Percentiles rank a stretch among this genome's conserved stretches.
Evolutionary conservation across 306 rosid genomes (phyloP).

Genomic region (Quercus bicolor): DNA sequence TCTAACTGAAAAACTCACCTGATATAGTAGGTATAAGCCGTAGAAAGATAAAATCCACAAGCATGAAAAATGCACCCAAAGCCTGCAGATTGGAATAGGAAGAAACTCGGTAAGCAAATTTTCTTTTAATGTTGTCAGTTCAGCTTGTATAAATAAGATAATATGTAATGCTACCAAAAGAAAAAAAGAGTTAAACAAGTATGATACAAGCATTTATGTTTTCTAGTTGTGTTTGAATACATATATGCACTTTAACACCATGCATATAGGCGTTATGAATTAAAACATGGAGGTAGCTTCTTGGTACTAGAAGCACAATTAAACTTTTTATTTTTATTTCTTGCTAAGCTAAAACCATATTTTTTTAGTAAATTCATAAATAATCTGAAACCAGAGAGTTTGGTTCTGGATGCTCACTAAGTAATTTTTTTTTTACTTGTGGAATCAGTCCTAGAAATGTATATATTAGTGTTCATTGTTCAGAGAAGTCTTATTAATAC

Average conservation of each 20-base stretch:
- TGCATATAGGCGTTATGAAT: background rate
- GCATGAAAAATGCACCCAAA: slow-evolving; percentile 86
- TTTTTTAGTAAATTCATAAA: background rate
- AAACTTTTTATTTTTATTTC: background rate
- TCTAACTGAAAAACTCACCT: slow-evolving; percentile 48
- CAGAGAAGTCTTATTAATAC: background rate
- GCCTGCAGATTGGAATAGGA: slow-evolving; percentile 51
- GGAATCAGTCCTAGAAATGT: background rate
- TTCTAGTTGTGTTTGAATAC: background rate
- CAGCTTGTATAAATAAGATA: background rate
- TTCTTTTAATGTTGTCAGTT: background rate
- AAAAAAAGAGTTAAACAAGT: background rate
- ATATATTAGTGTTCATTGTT: background rate
- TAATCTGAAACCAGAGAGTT: background rate
- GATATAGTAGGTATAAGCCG: slow-evolving; percentile 67
- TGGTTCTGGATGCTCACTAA: background rate
- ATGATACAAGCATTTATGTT: background rate
- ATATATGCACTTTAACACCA: background rate
- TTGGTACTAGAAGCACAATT: background rate
- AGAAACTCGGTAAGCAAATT: slow-evolving; percentile 22
- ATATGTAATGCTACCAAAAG: background rate
- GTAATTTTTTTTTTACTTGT: background rate
- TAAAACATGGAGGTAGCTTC: background rate
- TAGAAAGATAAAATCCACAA: slow-evolving; percentile 79
- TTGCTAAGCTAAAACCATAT: background rate